Base-by-base conservation (phyloP, 2,329 filamentous ascomycete genomes). In the Triangularia setosa region DNA sequence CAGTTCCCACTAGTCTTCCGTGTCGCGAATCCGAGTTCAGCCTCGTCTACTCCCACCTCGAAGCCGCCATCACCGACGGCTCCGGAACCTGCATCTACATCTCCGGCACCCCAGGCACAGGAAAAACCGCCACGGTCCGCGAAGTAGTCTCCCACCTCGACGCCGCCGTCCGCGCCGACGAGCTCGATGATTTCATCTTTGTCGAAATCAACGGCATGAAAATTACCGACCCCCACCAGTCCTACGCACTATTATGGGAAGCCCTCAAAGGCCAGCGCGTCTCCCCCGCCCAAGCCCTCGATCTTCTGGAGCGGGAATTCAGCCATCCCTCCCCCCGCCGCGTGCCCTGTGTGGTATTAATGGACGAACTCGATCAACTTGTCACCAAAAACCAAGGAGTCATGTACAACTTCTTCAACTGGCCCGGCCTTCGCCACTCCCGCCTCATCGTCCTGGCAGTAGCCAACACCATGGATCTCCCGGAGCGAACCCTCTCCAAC, bases 351-450 rank as follows among this genome's bases (percentile, higher is more conserved):
- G 95, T 99, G 14, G 95, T 99, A 1, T 80, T 99, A 59, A 99
- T 99, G 95, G 95, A 99, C 73, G 95, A 99, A 78, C 84, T 99
- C 57, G 95, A 99, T 75, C 95, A 99, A 78, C 85, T 99, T 7
- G 96, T 99, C 4, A 99, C 95, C 12, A 95, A 94, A 74, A 98
- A 97, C 73, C 96, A 99, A 76, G 94, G 92, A n/a, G 95, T 99
- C 78, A 99, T 99, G 95, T 99, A 99, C 80, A 99, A 99, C 77
- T 99, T 99, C 77, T 99, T 99, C 84, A 99, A 99, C 74, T 99
- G 95, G 95, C 95, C 95, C 3, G 91, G 92, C 11, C 82, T 98
- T 61, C 87, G 91, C 58, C 93, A 99, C 77, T 97, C 92, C 61
- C 87, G 93, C 58, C 83, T 99, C 54, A 97, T 99, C 75, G 96